A percentile compares a stretch with the other conserved stretches of the same genome.
Conservation (phyloP, 2,329 filamentous ascomycete genomes). For the Xylogone sp. region DNA sequence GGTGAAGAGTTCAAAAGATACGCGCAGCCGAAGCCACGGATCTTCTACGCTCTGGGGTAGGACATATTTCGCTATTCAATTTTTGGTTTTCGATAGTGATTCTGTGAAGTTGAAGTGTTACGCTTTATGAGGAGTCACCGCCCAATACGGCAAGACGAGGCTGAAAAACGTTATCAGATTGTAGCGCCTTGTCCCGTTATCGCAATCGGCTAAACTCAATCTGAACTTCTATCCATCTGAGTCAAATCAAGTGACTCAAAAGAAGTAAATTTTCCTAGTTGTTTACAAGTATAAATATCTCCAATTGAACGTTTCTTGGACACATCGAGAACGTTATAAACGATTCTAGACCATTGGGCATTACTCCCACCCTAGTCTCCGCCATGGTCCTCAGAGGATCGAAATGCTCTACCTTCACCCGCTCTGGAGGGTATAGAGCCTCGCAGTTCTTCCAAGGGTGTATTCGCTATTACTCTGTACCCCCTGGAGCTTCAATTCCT, state of each 20-base stretch:
- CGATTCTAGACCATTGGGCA: neutral
- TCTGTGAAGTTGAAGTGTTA: neutral
- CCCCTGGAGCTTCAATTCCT: slow-evolving; percentile 58
- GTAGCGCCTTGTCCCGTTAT: neutral
- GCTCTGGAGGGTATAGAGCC: slow-evolving; percentile 18
- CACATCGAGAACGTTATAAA: too few species aligned
- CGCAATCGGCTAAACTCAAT: neutral
- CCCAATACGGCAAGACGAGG: neutral
- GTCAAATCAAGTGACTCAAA: neutral
- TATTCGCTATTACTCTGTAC: slow-evolving; percentile 53
- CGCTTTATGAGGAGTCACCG: neutral
- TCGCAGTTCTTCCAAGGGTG: slow-evolving; percentile 14
- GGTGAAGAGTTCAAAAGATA: slow-evolving; percentile 12
- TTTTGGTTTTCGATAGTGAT: neutral
- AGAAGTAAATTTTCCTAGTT: too few species aligned
- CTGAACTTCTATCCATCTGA: neutral
- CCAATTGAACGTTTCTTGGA: too few species aligned
- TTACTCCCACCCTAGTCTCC: neutral
- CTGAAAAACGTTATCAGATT: neutral
- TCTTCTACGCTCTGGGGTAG: slow-evolving; percentile 20
- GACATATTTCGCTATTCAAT: slow-evolving; percentile 12
- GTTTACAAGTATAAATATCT: too few species aligned
- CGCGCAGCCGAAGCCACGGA: slow-evolving; percentile 26
- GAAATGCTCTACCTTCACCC: slow-evolving; percentile 15
- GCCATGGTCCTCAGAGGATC: slow-evolving; percentile 25